Base-by-base conservation (phyloP, 371 early-diverging fungal genomes). In the Syncephalastrum monosporum region DNA sequence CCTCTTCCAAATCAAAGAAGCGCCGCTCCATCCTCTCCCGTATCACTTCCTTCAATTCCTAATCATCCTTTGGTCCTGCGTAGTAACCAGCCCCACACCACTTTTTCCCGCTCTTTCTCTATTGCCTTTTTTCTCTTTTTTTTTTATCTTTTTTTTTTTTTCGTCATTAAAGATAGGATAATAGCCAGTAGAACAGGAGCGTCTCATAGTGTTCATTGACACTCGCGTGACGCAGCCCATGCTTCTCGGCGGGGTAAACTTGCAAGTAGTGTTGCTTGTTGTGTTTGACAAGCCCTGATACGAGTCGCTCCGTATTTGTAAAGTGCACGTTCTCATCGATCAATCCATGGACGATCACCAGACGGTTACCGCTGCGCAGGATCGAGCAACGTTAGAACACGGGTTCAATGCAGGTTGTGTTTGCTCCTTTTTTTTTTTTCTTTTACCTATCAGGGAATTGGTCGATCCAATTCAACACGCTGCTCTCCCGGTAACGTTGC, bases 241-340 rank as follows among this genome's bases (percentile, higher is more conserved):
- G 93, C 15, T 90, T 81, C 60, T 92, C 91, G 8, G 82, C 79
- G 4, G 86, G 86, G 67, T 90, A 88, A 24, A 87, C 68, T 71
- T 89, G 87, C 5, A 87, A 57, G 51, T 83, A 75, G 58, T 88
- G 81, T 4, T 85, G 85, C 53, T 85, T 86, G 50, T 81, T 74
- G 19, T 54, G 57, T 52, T 82, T 80, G 10, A 84, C 75, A 14
- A 93, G 61, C 5, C 72, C 77, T 2, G 82, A 68, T 0, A 85
- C 82, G 48, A 91, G 62, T 23, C 65, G 21, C 48, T 87, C 83
- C 0, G 89, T 83, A 65, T 91, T 81, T 47, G 72, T 76, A 53
- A 86, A 85, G 65, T 91, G 91, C 3, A 93, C 93, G 67, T 93
- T 93, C 62, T 93, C 91, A 65, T 93, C 93, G 55, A 87, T 84